A percentile compares a stretch with the other conserved stretches of the same genome.
These are phyloP conservation scores for Mentha longifolia DNA, from an alignment of 257 asterid species.

Conservation along the genomic window DNA sequence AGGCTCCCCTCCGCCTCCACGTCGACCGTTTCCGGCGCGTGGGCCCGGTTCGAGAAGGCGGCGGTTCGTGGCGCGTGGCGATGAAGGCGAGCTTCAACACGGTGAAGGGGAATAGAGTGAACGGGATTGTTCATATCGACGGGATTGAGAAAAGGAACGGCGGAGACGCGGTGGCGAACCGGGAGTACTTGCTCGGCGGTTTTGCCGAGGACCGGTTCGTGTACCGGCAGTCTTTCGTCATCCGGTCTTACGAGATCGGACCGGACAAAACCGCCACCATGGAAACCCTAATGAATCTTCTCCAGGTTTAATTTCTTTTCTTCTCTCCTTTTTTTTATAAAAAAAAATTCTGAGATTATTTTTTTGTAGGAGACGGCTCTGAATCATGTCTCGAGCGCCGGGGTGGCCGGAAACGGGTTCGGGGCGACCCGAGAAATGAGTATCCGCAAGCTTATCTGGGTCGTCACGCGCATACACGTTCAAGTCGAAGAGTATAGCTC, in stretches of 20 bases:
- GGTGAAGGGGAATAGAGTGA: slow-evolving; percentile 51
- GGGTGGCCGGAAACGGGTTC: slow-evolving; percentile 77
- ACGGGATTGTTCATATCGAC: not conserved
- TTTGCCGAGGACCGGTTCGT: slow-evolving; percentile 11
- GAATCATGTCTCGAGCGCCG: slow-evolving; percentile 78
- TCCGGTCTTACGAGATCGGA: slow-evolving; percentile 13
- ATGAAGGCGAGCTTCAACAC: slow-evolving; percentile 43
- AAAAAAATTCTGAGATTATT: too few relatives aligned
- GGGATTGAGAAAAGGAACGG: not conserved
- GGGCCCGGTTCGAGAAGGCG: not conserved
- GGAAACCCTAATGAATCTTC: slow-evolving; percentile 16
- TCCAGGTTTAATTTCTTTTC: not conserved
- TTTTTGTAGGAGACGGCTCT: slow-evolving; percentile 74
- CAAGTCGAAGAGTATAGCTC: slow-evolving; percentile 74
- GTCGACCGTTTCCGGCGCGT: not conserved
- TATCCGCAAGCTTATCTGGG: slow-evolving; percentile 81
- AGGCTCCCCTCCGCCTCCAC: not conserved
- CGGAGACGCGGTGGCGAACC: not conserved
- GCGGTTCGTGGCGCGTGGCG: slow-evolving; percentile 4
- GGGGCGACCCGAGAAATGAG: slow-evolving; percentile 93
- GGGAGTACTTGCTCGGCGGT: not conserved
- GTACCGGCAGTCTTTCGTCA: not conserved
- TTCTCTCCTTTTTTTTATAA: too few relatives aligned
- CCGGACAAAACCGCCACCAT: slow-evolving; percentile 18
- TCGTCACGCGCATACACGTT: slow-evolving; percentile 71